These are phyloP conservation scores for Neoscytalidium dimidiatum DNA, from an alignment of 2,329 filamentous ascomycete species.

Conservation along the genomic window DNA sequence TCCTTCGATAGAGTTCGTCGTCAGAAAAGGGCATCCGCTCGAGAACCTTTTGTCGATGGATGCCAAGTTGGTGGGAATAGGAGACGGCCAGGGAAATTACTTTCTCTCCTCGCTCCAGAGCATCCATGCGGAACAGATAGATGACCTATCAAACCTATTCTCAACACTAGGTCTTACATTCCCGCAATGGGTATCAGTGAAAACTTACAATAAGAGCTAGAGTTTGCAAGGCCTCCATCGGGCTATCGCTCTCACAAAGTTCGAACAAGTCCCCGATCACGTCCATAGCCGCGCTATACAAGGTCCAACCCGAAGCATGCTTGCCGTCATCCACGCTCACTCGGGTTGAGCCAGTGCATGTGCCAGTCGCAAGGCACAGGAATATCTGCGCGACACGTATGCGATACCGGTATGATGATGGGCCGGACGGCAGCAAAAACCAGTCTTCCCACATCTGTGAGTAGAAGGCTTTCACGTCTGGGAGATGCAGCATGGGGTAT, in stretches of 20 bases:
- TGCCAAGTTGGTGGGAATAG: not conserved
- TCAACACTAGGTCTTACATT: too few species aligned
- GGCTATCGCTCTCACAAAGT: not conserved
- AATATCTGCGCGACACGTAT: not conserved
- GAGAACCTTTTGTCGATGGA: not conserved
- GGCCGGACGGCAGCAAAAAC: not conserved
- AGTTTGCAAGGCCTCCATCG: not conserved
- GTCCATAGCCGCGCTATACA: not conserved
- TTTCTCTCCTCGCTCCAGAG: not conserved
- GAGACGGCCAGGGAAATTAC: not conserved
- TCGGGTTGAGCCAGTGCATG: not conserved
- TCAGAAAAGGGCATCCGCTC: not conserved
- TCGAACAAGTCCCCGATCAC: not conserved
- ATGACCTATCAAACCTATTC: not conserved
- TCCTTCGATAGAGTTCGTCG: not conserved
- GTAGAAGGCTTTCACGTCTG: not conserved
- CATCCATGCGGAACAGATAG: not conserved
- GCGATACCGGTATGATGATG: not conserved
- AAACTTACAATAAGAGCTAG: not conserved
- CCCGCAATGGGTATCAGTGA: not conserved
- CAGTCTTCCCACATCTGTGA: not conserved
- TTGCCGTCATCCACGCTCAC: not conserved
- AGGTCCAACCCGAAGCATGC: not conserved
- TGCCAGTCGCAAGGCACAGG: not conserved
- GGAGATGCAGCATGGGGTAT: not conserved